Base-by-base conservation (phyloP, 2,329 filamentous ascomycete species). In the Verticillium isaacii region DNA sequence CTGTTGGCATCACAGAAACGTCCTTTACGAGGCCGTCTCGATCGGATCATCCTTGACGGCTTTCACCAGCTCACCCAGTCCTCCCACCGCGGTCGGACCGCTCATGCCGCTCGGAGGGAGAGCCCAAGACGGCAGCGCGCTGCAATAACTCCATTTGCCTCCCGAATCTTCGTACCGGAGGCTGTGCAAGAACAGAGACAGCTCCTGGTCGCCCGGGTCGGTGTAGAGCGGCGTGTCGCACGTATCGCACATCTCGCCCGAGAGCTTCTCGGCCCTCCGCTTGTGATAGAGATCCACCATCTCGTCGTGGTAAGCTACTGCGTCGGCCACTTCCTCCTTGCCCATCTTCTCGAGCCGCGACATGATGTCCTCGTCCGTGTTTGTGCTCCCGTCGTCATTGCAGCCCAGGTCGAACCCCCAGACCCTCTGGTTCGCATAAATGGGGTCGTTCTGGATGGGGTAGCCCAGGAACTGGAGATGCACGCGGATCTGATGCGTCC, bases 391-490 rank as follows among this genome's bases (percentile, higher is more conserved):
- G 58, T 94, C 89, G 64, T 89, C 86, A 61, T 84, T 80, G 60
- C 77, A 85, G 17, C 92, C 95, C 0, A 99, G 85, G 11, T 89
- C 84, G 1, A 89, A 81, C 0, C 95, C 95, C 82, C 96, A 99
- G 12, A 99, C 95, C 62, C 88, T 88, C 71, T 92, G 88, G 72
- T 99, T 99, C 69, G 92, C 93, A 74, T 99, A 99, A 68, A 99
- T 98, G 8, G 95, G 95, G 72, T 99, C 95, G 74, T 99, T 99
- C 66, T 92, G 89, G 68, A 99, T 98, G 1, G 95, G 95, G 72
- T 98, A 91, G 1, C 95, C 95, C 3, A 99, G 81, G 74, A 92
- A 96, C 72, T 99, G 95, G 17, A 99, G 82, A 71, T 99, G 95
- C 19, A 99, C 95, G 37, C 95, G 88, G 57, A 99, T 85, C 74